These are phyloP conservation scores for Fusarium nodosum DNA, from an alignment of 2,329 filamentous ascomycete genomes.

Conservation along the genomic window DNA sequence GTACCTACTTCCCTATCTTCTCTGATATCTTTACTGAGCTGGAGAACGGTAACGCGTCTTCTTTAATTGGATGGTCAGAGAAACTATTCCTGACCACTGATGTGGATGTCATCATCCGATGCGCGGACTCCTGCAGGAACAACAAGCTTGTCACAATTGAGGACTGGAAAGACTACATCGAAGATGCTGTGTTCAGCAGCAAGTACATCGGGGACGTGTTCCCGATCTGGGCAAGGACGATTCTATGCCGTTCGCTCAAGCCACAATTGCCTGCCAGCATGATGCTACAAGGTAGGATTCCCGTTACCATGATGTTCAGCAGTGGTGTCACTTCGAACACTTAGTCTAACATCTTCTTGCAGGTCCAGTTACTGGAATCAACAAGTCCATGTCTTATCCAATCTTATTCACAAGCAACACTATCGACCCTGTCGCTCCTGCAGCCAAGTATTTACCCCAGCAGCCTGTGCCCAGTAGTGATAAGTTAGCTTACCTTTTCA, in stretches of 20 bases:
- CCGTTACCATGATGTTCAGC: not conserved
- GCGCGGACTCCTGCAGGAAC: not conserved
- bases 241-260: not conserved
- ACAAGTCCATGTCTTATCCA: not conserved
- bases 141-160: not conserved
- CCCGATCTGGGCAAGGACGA: not conserved
- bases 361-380: not conserved
- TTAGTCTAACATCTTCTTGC: not conserved
- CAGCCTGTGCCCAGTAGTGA: accelerated
- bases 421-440: not conserved
- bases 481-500: not conserved
- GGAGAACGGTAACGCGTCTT: not conserved
- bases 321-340: not conserved
- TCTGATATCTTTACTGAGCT: not conserved
- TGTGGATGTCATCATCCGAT: not conserved
- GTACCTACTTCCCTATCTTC: not conserved
- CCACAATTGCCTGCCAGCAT: not conserved
- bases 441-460: no score
- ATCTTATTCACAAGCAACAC: constrained; percentile 3
- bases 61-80: not conserved
- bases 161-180: not conserved
- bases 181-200: not conserved
- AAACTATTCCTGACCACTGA: not conserved
- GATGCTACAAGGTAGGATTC: not conserved
- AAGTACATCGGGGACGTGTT: constrained; percentile 8